phyloP scores from a whole-genome alignment of 2,329 filamentous ascomycete genomes.

The Clathrospora elynae region DNA sequence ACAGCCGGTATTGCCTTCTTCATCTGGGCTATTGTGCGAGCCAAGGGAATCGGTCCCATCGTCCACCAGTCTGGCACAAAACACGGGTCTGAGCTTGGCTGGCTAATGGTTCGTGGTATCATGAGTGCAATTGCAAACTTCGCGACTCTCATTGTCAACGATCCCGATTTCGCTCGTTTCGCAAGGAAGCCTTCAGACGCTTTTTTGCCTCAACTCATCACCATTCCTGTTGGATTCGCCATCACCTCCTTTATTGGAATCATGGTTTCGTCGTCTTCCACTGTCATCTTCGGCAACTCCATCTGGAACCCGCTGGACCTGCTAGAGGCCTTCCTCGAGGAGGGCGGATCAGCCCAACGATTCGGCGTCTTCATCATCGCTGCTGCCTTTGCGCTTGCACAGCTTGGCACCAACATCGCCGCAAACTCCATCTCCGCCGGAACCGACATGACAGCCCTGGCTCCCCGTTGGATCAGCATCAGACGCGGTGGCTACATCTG shows the following conservation, averaged over 20 bases:
- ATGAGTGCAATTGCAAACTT: slow-evolving; percentile 93
- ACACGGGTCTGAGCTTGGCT: slow-evolving; percentile 72
- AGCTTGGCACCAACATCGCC: slow-evolving; percentile 85
- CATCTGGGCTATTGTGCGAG: slow-evolving; percentile 82
- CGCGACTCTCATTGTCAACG: slow-evolving; percentile 79
- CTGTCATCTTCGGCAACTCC: slow-evolving; percentile 50
- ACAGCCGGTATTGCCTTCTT: slow-evolving; percentile 83
- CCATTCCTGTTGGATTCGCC: slow-evolving; percentile 56
- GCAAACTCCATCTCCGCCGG: slow-evolving; percentile 85
- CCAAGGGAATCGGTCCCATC: slow-evolving; percentile 82
- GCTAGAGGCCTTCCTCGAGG: slow-evolving; percentile 50
- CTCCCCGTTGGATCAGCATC: slow-evolving; percentile 82
- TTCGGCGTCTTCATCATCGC: slow-evolving; percentile 63
- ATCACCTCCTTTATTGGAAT: slow-evolving; percentile 79
- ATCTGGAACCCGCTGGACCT: slow-evolving; percentile 53
- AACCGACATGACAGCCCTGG: slow-evolving; percentile 79
- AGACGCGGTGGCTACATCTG: slow-evolving; percentile 87
- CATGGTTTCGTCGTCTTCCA: slow-evolving; percentile 55
- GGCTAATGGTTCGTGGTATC: slow-evolving; percentile 82
- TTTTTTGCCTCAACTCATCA: slow-evolving; percentile 75
- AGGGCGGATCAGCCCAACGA: slow-evolving; percentile 48
- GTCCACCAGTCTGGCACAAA: slow-evolving; percentile 68
- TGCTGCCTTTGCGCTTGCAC: slow-evolving; percentile 65
- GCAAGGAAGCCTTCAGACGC: slow-evolving; percentile 76
- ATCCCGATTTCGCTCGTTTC: slow-evolving; percentile 85